These are phyloP conservation scores for Oryza meridionalis DNA, from an alignment of 176 grass and related monocot genomes.

Conservation along the genomic window DNA sequence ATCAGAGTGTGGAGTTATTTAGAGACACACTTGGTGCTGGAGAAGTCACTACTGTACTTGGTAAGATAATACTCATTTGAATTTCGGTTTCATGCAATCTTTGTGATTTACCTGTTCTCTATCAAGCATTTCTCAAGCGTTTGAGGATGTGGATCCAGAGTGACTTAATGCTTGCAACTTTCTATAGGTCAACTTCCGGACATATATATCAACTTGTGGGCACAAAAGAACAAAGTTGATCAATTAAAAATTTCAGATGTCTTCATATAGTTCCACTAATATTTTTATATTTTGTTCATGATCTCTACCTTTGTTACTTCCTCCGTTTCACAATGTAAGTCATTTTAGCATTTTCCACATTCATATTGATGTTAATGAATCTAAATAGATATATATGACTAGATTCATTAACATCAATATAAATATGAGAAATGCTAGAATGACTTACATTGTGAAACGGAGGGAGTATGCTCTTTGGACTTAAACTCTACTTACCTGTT, in stretches of 20 bases:
- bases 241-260: neutral
- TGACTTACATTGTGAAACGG: too few relatives aligned
- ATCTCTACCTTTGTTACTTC: neutral
- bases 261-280: neutral
- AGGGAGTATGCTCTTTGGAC: neutral
- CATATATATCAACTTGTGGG: neutral
- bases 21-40: constrained; percentile 77
- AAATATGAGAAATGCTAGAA: too few relatives aligned
- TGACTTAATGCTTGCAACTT: neutral
- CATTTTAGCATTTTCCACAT: too few relatives aligned
- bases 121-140: neutral
- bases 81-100: neutral
- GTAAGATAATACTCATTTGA: constrained; percentile 49
- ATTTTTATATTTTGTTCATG: neutral
- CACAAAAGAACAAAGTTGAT: neutral
- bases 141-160: constrained; percentile 18
- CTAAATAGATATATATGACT: too few relatives aligned
- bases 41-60: constrained; percentile 78
- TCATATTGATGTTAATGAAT: too few relatives aligned
- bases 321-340: too few relatives aligned
- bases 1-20: constrained; percentile 89
- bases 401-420: too few relatives aligned
- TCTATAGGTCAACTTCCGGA: neutral
- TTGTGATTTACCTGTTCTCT: neutral
- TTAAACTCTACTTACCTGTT: neutral